Evolutionary conservation across 2,329 filamentous ascomycete species (phyloP).

Genomic region (Alternaria infectoria): DNA sequence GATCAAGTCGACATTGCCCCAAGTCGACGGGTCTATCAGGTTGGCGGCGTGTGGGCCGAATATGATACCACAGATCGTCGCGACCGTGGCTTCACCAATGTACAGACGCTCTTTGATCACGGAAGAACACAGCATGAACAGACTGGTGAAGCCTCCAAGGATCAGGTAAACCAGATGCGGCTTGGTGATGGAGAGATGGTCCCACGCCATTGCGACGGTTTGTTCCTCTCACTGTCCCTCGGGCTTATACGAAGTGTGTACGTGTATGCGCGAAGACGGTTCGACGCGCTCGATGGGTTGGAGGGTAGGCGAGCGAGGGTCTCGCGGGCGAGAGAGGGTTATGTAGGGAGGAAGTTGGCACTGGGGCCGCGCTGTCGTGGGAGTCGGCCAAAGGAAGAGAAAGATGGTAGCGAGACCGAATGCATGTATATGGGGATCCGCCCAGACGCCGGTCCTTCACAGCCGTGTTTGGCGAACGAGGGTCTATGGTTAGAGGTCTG

Average conservation of each 20-base stretch:
- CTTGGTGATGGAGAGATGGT: conserved; percentile 84
- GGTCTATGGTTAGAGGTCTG: conserved; percentile 3
- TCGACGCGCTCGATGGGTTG: neutral
- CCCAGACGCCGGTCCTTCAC: conserved; percentile 57
- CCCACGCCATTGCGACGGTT: conserved; percentile 70
- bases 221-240: neutral
- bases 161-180: conserved; percentile 99
- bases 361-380: conserved; percentile 28
- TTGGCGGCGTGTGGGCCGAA: conserved; percentile 86
- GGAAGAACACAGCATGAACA: conserved; percentile 98
- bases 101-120: conserved; percentile 98
- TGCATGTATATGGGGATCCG: conserved; percentile 56
- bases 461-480: conserved; percentile 28
- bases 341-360: conserved; percentile 33
- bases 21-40: conserved; percentile 74
- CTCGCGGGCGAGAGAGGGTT: conserved; percentile 14
- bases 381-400: conserved; percentile 23
- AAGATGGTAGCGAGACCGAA: conserved; percentile 30
- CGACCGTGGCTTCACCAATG: conserved; percentile 97
- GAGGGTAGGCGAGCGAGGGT: neutral
- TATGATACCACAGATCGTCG: conserved; percentile 84
- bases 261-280: neutral
- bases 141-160: conserved; percentile 91
- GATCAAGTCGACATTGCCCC: conserved; percentile 85
- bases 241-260: conserved; percentile 11